Evolutionary conservation across 768 basidiomycete genomes (phyloP), one percentile per base, ranked within the genome.

Genomic region (Leccinum aurantiacum): DNA sequence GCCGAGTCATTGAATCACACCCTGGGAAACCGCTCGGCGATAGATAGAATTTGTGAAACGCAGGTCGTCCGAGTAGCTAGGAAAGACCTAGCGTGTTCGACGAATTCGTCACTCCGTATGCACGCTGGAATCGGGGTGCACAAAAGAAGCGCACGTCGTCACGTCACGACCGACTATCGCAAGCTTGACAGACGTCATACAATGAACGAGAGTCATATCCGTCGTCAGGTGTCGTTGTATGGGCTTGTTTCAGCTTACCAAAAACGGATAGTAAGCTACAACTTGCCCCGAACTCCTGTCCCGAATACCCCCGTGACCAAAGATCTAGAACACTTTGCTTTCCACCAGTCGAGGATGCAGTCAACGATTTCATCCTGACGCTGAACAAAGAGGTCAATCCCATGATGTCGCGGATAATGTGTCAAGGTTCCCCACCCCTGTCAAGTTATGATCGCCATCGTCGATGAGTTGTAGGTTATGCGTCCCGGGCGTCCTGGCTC

Each of bases 391-490:
- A 17, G 5, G 54, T 63, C n/a, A 64, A 35, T 57, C 31, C 53
- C 35, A 57, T 38, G 17, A 54, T n/a, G 29, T 25, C 17, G 33
- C 14, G 24, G 41, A 53, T 7, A 22, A 27, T 31, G 10, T 6
- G 22, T 22, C 31, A 35, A 54, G 27, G 33, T 6, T 25, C 59
- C 79, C 47, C 60, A 82, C 82, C 24, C 86, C 84, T 24, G 83
- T 85, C 65, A 87, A 89, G 72, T 92, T 93, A 68, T 93, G 91
- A 74, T 91, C 90, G 8, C 87, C 89, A 48, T 80, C 82, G 70
- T 93, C 91, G 41, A 91, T 74, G 25, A 88, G 75, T 67, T 87
- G 81, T 25, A 93, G 76, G 17, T 78, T 86, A 69, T 91, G 89
- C 7, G 88, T 90, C 51, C 90, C 91, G 22, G 86, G 82, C 14